Conservation (phyloP, 1,284 basidiomycete genomes). For the Moesziomyces sp. region DNA sequence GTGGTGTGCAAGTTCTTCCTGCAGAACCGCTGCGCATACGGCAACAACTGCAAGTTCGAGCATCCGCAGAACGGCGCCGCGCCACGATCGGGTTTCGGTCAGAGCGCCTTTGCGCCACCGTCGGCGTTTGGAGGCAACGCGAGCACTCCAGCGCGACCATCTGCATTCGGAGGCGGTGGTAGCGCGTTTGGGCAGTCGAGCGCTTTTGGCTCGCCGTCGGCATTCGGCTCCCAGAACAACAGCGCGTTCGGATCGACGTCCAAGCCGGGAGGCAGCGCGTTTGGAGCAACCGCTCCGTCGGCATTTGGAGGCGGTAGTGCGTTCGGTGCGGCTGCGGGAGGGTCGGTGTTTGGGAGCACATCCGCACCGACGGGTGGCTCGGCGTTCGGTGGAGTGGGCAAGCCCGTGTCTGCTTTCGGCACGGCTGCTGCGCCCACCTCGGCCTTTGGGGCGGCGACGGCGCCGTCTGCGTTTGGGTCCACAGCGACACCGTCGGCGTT, state of each 20-base stretch:
- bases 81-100: constrained; percentile 29
- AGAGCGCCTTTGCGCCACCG: constrained; percentile 38
- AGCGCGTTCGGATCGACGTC: constrained; percentile 12
- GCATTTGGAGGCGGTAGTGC: constrained; percentile 16
- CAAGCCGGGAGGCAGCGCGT: constrained; percentile 20
- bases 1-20: constrained; percentile 55
- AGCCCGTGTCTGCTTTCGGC: constrained; percentile 19
- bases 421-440: constrained; percentile 1
- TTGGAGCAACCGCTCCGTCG: constrained; percentile 18
- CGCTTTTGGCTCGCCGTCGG: constrained; percentile 38
- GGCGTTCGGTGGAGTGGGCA: constrained; percentile 15
- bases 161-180: constrained; percentile 15
- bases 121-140: constrained; percentile 29
- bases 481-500: constrained; percentile 20
- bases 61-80: constrained; percentile 37
- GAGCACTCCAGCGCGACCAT: not conserved
- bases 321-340: constrained; percentile 16
- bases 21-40: constrained; percentile 49
- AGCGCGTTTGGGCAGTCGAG: constrained; percentile 33
- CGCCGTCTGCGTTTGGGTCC: constrained; percentile 20
- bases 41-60: constrained; percentile 56
- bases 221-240: constrained; percentile 18
- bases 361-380: constrained; percentile 8
- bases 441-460: constrained; percentile 9
- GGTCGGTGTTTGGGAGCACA: constrained; percentile 23